Evolutionary conservation across 2,329 filamentous ascomycete genomes (phyloP), one percentile per base, ranked within the genome.

Genomic region (Cylindrodendrum hubeiense): DNA sequence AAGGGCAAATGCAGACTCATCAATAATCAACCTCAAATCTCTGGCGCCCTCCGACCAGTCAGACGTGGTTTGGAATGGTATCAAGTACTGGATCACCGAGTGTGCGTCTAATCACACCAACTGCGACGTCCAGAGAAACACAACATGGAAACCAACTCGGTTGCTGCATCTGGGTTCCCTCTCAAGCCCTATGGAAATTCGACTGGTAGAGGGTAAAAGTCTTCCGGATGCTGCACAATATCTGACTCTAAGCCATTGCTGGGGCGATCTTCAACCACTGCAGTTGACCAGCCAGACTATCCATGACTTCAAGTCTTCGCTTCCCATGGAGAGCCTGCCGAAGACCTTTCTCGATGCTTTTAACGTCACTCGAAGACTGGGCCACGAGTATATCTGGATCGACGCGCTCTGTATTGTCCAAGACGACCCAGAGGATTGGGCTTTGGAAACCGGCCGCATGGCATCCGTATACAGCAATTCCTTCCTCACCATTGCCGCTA

Each of bases 321-420:
- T 68, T 5, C 41, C 52, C 2, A 6, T 39, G 1, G 10, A 58
- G 6, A 7, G 4, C 0, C 21, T 68, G 3, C 47, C 66, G 6
- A 44, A 34, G 1, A 68, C 61, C 1, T 66, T 71, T 17, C 33
- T 33, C 0, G 59, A 72, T 2, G 61, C 67, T 0, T 56, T 54
- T 1, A 22, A 54, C 0, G 49, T 44, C 1, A 28, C 55, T 2
- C 50, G 46, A 37, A 21, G 19, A 1, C 56, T 72, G 2, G 59
- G 47, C 0, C 33, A 60, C 5, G 8, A 51, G 19, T 72, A 67
- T 5, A 44, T 72, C 21, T 72, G 68, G 70, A 65, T 71, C 5
- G 59, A 65, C 22, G 37, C 64, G 0, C 52, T 71, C 3, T 71
- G 68, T 17, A 65, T 72, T n/a, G 33, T 69, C 1, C 67, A 72